These are phyloP conservation scores for Dentipellis sp. DNA, from an alignment of 768 basidiomycete species.

Conservation along the genomic window DNA sequence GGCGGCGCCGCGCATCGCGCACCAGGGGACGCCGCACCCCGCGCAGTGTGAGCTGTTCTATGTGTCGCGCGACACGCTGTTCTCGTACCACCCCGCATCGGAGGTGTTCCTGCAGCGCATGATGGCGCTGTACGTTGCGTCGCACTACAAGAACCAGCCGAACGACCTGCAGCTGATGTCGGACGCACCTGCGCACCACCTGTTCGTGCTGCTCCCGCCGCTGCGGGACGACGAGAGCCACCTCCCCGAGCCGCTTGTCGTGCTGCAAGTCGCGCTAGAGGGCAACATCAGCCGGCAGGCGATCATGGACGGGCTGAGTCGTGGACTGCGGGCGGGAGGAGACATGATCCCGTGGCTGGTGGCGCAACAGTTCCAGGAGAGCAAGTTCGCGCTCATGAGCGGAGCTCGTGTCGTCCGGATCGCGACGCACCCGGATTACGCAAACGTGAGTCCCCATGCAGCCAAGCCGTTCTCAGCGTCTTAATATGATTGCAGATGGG, in stretches of 20 bases:
- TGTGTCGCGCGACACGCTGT: slow-evolving; percentile 91
- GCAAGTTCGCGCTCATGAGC: slow-evolving; percentile 83
- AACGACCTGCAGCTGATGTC: slow-evolving; percentile 97
- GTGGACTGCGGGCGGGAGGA: slow-evolving; percentile 81
- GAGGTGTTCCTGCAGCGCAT: slow-evolving; percentile 96
- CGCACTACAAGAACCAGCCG: slow-evolving; percentile 98
- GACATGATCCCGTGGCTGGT: slow-evolving; percentile 99
- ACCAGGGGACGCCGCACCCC: slow-evolving; percentile 89
- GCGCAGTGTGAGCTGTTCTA: slow-evolving; percentile 91
- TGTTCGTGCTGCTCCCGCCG: slow-evolving; percentile 93
- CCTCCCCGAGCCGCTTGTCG: slow-evolving; percentile 91
- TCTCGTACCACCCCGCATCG: slow-evolving; percentile 95
- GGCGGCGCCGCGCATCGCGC: slow-evolving; percentile 37
- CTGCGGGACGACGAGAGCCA: slow-evolving; percentile 84
- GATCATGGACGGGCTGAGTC: slow-evolving; percentile 77
- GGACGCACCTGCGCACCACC: slow-evolving; percentile 93
- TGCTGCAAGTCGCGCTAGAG: slow-evolving; percentile 92
- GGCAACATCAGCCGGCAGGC: slow-evolving; percentile 81
- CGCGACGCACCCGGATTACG: slow-evolving; percentile 93
- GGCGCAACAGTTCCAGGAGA: slow-evolving; percentile 93
- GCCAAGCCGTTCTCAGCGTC: slow-evolving; percentile 1
- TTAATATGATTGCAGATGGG: slow-evolving; percentile 63
- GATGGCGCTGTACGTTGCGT: slow-evolving; percentile 97
- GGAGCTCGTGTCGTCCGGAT: slow-evolving; percentile 89
- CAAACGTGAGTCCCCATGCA: slow-evolving; percentile 46